A percentile compares a stretch with the other conserved stretches of the same genome.
Evolutionary conservation across 805 yeast genomes (phyloP).

Genomic region (Clavispora santaluciae): DNA sequence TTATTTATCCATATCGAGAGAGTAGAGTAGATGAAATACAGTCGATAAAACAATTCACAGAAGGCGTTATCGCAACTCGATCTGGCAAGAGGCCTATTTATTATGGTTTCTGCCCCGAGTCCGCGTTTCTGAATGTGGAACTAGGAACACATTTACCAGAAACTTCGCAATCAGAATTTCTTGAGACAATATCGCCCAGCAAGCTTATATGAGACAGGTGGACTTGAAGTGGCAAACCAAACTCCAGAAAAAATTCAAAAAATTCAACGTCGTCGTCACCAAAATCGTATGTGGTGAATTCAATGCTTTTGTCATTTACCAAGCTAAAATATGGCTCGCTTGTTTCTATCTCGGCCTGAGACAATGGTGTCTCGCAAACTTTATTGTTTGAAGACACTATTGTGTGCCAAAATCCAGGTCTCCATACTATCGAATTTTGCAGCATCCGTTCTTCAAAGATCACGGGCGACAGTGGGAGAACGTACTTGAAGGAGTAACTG

Average conservation of each 20-base stretch:
- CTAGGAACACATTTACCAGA: not conserved
- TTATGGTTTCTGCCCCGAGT: no score
- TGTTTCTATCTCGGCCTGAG: conserved; percentile 55
- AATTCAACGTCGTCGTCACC: conserved; percentile 15
- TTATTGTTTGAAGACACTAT: no score
- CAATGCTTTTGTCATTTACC: conserved; percentile 26
- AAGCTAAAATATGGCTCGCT: conserved; percentile 37
- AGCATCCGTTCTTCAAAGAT: no score
- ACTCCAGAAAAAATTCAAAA: conserved; percentile 16
- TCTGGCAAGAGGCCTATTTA: no score
- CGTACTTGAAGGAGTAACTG: conserved; percentile 33
- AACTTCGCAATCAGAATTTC: not conserved
- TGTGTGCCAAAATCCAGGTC: not conserved
- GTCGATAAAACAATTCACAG: no score
- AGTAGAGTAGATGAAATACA: no score
- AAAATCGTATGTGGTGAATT: conserved; percentile 26
- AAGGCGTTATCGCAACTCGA: no score
- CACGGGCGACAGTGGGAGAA: conserved; percentile 32
- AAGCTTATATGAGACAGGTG: conserved; percentile 6
- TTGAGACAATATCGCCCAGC: not conserved
- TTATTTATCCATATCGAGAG: not conserved
- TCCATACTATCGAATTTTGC: no score
- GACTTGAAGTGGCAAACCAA: conserved; percentile 23
- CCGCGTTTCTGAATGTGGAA: not conserved
- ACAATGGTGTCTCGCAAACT: conserved; percentile 27